Evolutionary conservation across 768 basidiomycete species (phyloP), one percentile per base, ranked within the genome.

Genomic region (Lanmaoa rubissima): DNA sequence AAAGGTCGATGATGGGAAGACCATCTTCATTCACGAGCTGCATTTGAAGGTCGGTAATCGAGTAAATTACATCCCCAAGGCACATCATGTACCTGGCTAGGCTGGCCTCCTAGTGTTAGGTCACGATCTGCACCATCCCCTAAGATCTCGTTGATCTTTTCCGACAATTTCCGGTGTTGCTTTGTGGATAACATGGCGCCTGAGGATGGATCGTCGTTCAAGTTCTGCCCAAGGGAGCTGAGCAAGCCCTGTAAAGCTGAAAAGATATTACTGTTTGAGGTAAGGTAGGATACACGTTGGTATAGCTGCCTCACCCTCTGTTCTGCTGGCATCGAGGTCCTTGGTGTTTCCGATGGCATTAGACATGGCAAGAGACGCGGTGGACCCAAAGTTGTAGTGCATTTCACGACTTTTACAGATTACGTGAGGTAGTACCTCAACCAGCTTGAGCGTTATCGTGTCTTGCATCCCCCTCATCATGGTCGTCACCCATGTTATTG

Each of bases 1-100:
- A 80, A 54, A 92, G 86, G 38, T 92, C 90, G 57, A 91, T 77
- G 59, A 92, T 86, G 12, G 90, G 90, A 39, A 89, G 79, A 4
- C 88, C 89, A 47, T 92, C 89, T 63, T 90, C 88, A 63, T 88
- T 88, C 40, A 87, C 62, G 51, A 86, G 75, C 89, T 91, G 57
- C 8, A 63, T 57, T 40, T 41, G 59, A 38, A 32, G 21, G 51
- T 62, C 60, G 65, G 59, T 51, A 58, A 66, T 62, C 56, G 63
- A 58, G 61, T 55, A 61, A 7, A 61, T 60, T 34, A 56, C 45
- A 51, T 35, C 48, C 56, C 57, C n/a, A 54, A 51, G 45, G 43
- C 19, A 45, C 62, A 62, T 81, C 62, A 62, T 81, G 62, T 76
- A 88, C 89, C 82, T 89, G 83, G 78, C 81, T 82, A 71, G 76